Percentiles rank a stretch among this genome's conserved stretches.
Conservation (phyloP, 2,329 filamentous ascomycete species). For the Leptographium procerum region DNA sequence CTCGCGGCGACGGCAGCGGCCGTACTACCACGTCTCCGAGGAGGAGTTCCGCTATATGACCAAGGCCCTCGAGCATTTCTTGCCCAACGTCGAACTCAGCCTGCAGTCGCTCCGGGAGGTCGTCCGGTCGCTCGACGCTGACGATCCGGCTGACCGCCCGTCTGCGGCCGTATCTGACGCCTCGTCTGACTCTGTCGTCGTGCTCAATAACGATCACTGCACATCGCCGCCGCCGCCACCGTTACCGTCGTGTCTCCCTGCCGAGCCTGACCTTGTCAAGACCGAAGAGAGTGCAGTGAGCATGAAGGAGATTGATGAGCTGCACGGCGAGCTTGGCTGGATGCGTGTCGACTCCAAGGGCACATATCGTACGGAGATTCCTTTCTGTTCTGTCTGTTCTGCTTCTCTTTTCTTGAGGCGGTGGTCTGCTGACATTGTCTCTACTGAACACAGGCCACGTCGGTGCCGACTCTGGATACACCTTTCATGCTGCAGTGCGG, state of each 20-base stretch:
- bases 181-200: conserved; percentile 6
- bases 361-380: conserved; percentile 8
- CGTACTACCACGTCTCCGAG: conserved; percentile 19
- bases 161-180: neutral
- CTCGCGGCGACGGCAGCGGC: conserved; percentile 18
- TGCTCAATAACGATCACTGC: conserved; percentile 1
- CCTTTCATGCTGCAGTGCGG: conserved; percentile 16
- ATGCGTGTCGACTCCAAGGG: conserved; percentile 14
- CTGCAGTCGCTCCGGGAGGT: conserved; percentile 14
- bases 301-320: conserved; percentile 14
- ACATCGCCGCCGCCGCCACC: too few relatives aligned
- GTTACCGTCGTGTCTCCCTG: too few relatives aligned
- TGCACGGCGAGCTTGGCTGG: conserved; percentile 15
- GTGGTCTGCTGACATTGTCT: neutral
- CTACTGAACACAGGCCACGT: conserved; percentile 11
- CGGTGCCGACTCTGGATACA: conserved; percentile 15
- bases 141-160: neutral
- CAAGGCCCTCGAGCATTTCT: conserved; percentile 17
- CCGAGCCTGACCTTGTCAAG: neutral
- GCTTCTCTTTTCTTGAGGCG: neutral
- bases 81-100: conserved; percentile 16
- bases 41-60: conserved; percentile 20
- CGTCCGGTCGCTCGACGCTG: conserved; percentile 9
- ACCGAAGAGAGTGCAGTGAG: conserved; percentile 4
- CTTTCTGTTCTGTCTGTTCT: neutral